These are phyloP conservation scores for Kwoniella shandongensis DNA, from an alignment of 768 basidiomycete genomes.

Conservation along the genomic window DNA sequence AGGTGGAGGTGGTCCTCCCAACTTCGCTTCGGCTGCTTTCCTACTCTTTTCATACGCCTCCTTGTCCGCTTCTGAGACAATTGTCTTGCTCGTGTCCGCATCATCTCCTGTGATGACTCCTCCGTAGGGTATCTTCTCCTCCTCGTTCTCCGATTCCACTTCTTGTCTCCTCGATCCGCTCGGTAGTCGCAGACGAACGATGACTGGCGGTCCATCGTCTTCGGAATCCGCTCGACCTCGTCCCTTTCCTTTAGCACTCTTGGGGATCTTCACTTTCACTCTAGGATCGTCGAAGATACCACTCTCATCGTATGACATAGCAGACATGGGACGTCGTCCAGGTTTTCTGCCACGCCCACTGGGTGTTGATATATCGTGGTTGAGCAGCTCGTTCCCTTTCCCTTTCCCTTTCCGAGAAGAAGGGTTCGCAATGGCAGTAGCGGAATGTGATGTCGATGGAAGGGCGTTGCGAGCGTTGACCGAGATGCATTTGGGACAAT, in stretches of 20 bases:
- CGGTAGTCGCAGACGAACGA: conserved; percentile 33
- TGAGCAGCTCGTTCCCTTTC: conserved; percentile 22
- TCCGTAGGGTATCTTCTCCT: conserved; percentile 71
- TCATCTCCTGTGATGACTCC: conserved; percentile 70
- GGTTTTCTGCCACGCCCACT: conserved; percentile 16
- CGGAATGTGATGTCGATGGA: conserved; percentile 3
- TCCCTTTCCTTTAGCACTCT: conserved; percentile 4
- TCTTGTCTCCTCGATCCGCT: conserved; percentile 54
- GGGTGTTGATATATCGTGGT: conserved; percentile 9
- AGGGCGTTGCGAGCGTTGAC: not conserved
- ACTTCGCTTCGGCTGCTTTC: conserved; percentile 64
- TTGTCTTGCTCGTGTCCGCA: conserved; percentile 70
- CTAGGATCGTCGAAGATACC: conserved; percentile 61
- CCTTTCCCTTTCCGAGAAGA: conserved; percentile 27
- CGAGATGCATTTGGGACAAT: conserved; percentile 48
- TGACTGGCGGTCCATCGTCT: conserved; percentile 16
- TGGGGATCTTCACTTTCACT: conserved; percentile 64
- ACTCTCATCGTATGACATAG: conserved; percentile 51
- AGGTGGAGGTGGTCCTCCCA: conserved; percentile 38
- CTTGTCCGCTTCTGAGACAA: conserved; percentile 64
- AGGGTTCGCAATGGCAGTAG: conserved; percentile 2
- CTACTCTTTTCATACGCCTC: conserved; percentile 71
- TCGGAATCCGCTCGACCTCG: conserved; percentile 1
- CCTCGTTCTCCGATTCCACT: conserved; percentile 57
- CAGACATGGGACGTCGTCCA: conserved; percentile 19